Percentiles rank a stretch among this genome's conserved stretches.
Conservation (phyloP, 345 rosid genomes). For the Psidium friedrichsthalianum region DNA sequence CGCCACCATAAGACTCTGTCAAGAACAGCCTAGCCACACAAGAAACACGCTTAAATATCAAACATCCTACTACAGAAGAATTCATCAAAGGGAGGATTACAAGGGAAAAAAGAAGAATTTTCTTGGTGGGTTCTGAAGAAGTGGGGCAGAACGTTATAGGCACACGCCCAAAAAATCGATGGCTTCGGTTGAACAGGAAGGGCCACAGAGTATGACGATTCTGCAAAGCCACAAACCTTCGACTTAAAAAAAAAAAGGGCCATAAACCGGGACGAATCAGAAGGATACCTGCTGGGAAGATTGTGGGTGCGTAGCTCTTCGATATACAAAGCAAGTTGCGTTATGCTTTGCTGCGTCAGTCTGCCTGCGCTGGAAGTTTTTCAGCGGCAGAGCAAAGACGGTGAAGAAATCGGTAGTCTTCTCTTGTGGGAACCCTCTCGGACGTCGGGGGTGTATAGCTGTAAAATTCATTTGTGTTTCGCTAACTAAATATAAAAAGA, state of each 20-base stretch:
- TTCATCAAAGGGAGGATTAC: background rate
- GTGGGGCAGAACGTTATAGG: background rate
- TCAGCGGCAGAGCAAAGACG: background rate
- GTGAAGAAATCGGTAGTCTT: background rate
- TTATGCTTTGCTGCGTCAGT: background rate
- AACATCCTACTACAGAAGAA: background rate
- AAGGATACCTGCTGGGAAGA: background rate
- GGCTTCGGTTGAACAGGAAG: background rate
- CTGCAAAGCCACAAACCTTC: background rate
- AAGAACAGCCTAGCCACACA: background rate
- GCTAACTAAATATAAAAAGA: background rate
- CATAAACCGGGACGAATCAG: background rate
- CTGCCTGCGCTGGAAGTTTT: background rate
- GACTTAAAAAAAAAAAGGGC: background rate
- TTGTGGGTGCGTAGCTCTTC: background rate
- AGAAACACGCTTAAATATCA: background rate
- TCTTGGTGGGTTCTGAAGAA: background rate
- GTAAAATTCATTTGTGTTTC: background rate
- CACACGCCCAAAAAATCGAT: background rate
- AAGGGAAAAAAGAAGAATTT: background rate
- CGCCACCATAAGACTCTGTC: background rate
- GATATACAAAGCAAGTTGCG: background rate
- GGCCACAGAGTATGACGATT: background rate
- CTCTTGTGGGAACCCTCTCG: background rate
- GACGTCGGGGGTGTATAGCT: background rate